Conservation (phyloP, 768 basidiomycete species). For the Lentinula aciculospora region DNA sequence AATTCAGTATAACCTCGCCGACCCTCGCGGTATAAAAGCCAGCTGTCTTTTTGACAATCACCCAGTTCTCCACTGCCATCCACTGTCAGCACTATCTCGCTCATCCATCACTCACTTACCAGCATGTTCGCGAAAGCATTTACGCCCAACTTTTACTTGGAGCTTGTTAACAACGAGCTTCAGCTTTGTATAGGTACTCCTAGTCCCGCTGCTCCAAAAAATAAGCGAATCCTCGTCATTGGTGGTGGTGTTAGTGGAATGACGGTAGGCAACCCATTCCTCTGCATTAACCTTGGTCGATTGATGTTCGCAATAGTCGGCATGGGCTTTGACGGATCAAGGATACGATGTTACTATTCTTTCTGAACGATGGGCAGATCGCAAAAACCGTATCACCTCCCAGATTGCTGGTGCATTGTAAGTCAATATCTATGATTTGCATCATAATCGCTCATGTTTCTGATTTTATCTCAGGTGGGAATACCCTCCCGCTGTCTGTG, state of each 20-base stretch:
- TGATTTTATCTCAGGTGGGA: slow-evolving; percentile 27
- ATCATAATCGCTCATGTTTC: too few relatives aligned
- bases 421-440: slow-evolving; percentile 5
- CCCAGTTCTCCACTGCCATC: background rate
- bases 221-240: slow-evolving; percentile 1
- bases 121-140: slow-evolving; percentile 4
- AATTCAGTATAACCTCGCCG: background rate
- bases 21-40: background rate
- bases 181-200: slow-evolving; percentile 1
- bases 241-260: slow-evolving; percentile 7
- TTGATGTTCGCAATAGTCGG: slow-evolving; percentile 10
- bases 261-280: background rate
- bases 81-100: background rate
- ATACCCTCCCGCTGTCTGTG: slow-evolving; percentile 33
- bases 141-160: background rate
- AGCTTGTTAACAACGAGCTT: background rate
- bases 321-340: slow-evolving; percentile 27
- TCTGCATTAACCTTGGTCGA: background rate
- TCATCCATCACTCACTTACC: background rate
- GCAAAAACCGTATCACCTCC: slow-evolving; percentile 15
- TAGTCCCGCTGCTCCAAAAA: background rate
- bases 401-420: slow-evolving; percentile 24
- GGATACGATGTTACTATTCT: slow-evolving; percentile 30
- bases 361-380: slow-evolving; percentile 19
- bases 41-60: background rate